Conservation (phyloP, 768 basidiomycete genomes). For the Phlebiopsis flavidoalba region DNA sequence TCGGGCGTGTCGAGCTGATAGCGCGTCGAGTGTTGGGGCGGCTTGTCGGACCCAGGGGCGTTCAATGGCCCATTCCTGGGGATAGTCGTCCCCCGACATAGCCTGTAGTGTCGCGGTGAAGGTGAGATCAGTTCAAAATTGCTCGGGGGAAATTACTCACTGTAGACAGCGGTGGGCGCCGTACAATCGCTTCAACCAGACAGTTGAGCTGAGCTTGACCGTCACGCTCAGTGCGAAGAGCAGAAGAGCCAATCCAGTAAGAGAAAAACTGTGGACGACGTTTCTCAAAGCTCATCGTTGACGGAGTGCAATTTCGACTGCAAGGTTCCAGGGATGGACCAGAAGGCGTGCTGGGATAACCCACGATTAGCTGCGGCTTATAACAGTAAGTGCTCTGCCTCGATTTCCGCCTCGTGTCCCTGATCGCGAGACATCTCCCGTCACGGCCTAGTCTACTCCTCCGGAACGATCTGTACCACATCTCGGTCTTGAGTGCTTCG, state of each 20-base stretch:
- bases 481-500: no score
- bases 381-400: no score
- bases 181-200: neutral
- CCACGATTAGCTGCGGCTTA: no score
- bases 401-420: no score
- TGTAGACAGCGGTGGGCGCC: neutral
- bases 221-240: constrained; percentile 1
- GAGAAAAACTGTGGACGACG: neutral
- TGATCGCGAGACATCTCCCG: no score
- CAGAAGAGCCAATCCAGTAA: neutral
- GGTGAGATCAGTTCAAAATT: neutral
- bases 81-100: constrained; percentile 11
- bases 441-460: no score
- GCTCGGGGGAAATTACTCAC: neutral
- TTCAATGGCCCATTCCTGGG: constrained; percentile 5
- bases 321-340: no score
- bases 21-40: constrained; percentile 17
- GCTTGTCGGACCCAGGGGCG: neutral
- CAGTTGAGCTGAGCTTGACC: constrained; percentile 2
- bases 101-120: neutral
- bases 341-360: no score
- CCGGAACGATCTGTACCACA: no score
- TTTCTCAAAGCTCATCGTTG: neutral
- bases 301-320: no score
- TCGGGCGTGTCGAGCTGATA: neutral